Evolutionary conservation across 2,329 filamentous ascomycete genomes (phyloP).

Genomic region (Phyllosticta paracitricarpa): DNA sequence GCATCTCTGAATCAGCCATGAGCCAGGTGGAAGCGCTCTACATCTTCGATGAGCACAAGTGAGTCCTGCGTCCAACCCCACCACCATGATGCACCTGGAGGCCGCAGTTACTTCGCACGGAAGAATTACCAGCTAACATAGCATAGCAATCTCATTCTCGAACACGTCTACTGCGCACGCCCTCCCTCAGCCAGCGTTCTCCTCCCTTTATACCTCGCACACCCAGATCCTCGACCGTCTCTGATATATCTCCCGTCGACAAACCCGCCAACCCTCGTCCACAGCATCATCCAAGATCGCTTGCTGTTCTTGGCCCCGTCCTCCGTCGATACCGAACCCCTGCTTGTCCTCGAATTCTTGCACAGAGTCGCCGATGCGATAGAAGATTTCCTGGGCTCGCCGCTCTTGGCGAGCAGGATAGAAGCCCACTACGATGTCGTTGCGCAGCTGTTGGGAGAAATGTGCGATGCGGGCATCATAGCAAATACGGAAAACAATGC

Average conservation of each 20-base stretch:
- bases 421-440: constrained; percentile 88
- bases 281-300: constrained; percentile 78
- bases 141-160: constrained; percentile 67
- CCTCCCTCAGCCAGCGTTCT: constrained; percentile 68
- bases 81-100: not conserved
- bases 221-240: constrained; percentile 71
- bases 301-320: constrained; percentile 76
- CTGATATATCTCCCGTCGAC: constrained; percentile 75
- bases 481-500: constrained; percentile 90
- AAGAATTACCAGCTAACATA: constrained; percentile 12
- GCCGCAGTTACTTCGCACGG: not conserved
- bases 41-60: constrained; percentile 96
- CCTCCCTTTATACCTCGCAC: constrained; percentile 76
- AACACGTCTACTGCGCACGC: constrained; percentile 77
- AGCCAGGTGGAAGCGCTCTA: constrained; percentile 88
- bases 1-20: constrained; percentile 23
- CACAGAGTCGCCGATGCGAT: constrained; percentile 87
- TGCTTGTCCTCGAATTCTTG: constrained; percentile 86
- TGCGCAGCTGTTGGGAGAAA: constrained; percentile 84
- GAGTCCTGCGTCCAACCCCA: constrained; percentile 13
- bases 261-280: constrained; percentile 77
- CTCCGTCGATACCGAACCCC: constrained; percentile 78
- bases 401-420: constrained; percentile 75
- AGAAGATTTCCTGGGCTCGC: constrained; percentile 87
- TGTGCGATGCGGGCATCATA: constrained; percentile 89